Conservation (phyloP, 2,329 filamentous ascomycete genomes). For the Colletotrichum sp. region DNA sequence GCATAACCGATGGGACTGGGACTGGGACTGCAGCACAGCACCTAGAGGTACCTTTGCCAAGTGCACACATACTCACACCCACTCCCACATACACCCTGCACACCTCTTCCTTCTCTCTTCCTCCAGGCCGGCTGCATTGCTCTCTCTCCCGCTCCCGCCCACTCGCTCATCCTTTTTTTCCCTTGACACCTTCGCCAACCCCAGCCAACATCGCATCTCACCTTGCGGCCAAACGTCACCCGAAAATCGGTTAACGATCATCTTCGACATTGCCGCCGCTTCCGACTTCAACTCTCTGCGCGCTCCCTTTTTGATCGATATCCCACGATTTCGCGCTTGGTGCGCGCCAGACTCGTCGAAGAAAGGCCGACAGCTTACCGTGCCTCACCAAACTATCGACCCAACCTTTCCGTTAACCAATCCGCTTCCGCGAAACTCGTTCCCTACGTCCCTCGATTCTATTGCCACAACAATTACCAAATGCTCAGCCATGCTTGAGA, state of each 20-base stretch:
- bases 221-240: slow-evolving; percentile 38
- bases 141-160: slow-evolving; percentile 23
- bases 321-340: not conserved
- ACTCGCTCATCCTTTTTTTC: not conserved
- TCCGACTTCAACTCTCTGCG: not conserved
- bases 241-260: slow-evolving; percentile 22
- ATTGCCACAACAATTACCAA: not conserved
- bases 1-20: not conserved
- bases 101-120: not conserved
- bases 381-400: not conserved
- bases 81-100: not conserved
- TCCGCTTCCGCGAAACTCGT: not conserved
- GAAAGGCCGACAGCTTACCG: not conserved
- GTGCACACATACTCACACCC: not conserved
- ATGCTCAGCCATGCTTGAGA: slow-evolving; percentile 39
- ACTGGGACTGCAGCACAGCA: not conserved
- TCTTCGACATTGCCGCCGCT: not conserved
- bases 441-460: not conserved
- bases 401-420: not conserved
- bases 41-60: not conserved
- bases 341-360: not conserved
- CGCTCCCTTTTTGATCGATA: not conserved
- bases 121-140: not conserved
- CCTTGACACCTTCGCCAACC: not conserved
- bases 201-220: slow-evolving; percentile 25